A percentile compares a stretch with the other conserved stretches of the same genome.
Evolutionary conservation across 768 basidiomycete species (phyloP).

Genomic region (Serendipita indica): DNA sequence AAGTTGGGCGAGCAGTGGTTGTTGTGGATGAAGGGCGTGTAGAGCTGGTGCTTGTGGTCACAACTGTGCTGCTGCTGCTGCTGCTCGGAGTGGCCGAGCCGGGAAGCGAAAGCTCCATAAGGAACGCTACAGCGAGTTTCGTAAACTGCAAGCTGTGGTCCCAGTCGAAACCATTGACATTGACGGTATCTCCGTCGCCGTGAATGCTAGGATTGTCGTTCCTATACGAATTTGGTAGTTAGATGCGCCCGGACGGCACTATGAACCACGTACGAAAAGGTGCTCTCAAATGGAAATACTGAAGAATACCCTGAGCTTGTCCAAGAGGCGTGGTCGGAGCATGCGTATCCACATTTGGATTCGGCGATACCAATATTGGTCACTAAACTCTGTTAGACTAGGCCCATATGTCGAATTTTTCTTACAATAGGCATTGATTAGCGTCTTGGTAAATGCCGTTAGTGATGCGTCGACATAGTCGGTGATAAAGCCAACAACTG

Average conservation of each 20-base stretch:
- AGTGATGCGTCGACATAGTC: constrained; percentile 25
- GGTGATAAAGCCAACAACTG: constrained; percentile 25
- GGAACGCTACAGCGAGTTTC: constrained; percentile 45
- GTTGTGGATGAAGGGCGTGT: background rate
- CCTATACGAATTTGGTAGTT: too few species aligned
- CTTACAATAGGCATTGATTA: background rate
- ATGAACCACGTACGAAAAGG: too few species aligned
- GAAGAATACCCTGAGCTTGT: constrained; percentile 4
- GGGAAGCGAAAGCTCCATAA: constrained; percentile 31
- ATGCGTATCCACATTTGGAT: constrained; percentile 2
- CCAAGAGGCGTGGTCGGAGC: constrained; percentile 9
- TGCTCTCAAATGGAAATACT: constrained; percentile 5
- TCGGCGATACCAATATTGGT: background rate
- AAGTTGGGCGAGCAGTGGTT: background rate
- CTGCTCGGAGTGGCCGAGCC: background rate
- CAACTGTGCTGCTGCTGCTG: background rate
- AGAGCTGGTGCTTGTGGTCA: background rate
- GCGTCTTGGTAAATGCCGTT: constrained; percentile 1
- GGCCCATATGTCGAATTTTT: background rate
- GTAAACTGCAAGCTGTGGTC: constrained; percentile 43
- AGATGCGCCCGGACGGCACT: too few species aligned
- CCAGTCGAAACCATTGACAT: constrained; percentile 27
- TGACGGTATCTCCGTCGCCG: constrained; percentile 15
- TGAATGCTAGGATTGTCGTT: background rate
- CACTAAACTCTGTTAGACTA: background rate